A percentile compares a stretch with the other conserved stretches of the same genome.
phyloP scores from a whole-genome alignment of 2,329 filamentous ascomycete genomes.

The Furcasterigmium furcatum region DNA sequence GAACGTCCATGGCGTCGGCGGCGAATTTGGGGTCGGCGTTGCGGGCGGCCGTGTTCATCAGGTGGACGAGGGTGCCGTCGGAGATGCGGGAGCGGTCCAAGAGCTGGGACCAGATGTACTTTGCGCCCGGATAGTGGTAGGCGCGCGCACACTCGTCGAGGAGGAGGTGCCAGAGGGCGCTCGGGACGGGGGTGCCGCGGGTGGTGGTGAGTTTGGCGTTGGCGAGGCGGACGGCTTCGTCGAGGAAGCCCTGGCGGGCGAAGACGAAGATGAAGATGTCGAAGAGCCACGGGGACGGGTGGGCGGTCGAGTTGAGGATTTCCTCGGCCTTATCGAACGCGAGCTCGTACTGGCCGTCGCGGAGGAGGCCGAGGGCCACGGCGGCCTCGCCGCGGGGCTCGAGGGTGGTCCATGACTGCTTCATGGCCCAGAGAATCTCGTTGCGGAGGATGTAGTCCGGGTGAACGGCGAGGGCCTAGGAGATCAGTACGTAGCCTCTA shows the following conservation, averaged over 20 bases:
- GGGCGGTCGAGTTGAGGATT: conserved; percentile 54
- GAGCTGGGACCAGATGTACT: conserved; percentile 63
- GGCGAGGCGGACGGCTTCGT: conserved; percentile 72
- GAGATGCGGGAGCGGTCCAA: conserved; percentile 58
- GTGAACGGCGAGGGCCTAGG: conserved; percentile 71
- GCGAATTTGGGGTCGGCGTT: conserved; percentile 66
- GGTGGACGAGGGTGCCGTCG: conserved; percentile 62
- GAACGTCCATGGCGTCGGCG: conserved; percentile 64
- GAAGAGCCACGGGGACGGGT: conserved; percentile 68
- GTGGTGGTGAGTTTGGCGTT: conserved; percentile 43
- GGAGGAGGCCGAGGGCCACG: conserved; percentile 69
- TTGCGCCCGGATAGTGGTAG: conserved; percentile 61
- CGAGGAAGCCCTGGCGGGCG: conserved; percentile 67
- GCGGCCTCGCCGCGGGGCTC: conserved; percentile 60
- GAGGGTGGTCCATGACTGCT: conserved; percentile 65
- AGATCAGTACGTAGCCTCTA: neutral
- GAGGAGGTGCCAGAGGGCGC: conserved; percentile 64
- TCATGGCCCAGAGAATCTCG: conserved; percentile 71
- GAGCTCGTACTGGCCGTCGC: conserved; percentile 80
- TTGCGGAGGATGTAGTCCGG: conserved; percentile 78
- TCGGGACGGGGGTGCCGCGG: conserved; percentile 24
- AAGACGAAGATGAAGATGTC: conserved; percentile 75
- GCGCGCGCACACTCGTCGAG: conserved; percentile 71
- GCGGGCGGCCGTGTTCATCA: conserved; percentile 69
- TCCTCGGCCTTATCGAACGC: conserved; percentile 68